Percentiles rank a stretch among this genome's conserved stretches.
These are phyloP conservation scores for Euphorbia celastroides DNA, from an alignment of 441 rosid genomes.

Conservation along the genomic window DNA sequence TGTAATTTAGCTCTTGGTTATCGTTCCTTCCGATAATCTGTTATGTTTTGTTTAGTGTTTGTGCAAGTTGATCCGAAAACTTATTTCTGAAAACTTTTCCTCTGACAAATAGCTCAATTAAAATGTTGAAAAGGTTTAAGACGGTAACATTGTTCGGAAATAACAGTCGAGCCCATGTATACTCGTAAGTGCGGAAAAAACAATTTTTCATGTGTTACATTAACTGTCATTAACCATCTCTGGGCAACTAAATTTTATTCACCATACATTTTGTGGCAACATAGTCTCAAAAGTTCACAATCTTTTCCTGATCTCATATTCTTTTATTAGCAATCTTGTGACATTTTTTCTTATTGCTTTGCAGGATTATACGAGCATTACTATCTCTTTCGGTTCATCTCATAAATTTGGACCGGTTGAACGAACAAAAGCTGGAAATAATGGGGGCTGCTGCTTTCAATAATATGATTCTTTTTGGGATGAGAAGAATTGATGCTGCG, in stretches of 20 bases:
- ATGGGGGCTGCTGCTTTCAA: conserved; percentile 25
- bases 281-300: too few relatives aligned
- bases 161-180: neutral
- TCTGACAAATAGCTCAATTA: neutral
- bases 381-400: conserved; percentile 17
- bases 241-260: neutral
- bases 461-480: conserved; percentile 33
- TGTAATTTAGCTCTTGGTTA: neutral
- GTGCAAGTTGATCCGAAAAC: neutral
- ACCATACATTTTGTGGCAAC: conserved; percentile 8
- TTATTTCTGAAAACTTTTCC: neutral
- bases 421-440: conserved; percentile 17
- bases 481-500: conserved; percentile 44
- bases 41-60: neutral
- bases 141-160: neutral
- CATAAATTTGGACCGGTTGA: conserved; percentile 25
- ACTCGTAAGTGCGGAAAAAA: neutral
- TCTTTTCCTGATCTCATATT: conserved; percentile 12
- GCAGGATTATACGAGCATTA: conserved; percentile 25
- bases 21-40: neutral
- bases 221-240: neutral
- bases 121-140: neutral
- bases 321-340: conserved; percentile 15
- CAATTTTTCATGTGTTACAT: neutral
- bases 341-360: conserved; percentile 10